These are phyloP conservation scores for Verticillium klebahnii DNA, from an alignment of 2,329 filamentous ascomycete genomes.

Conservation along the genomic window DNA sequence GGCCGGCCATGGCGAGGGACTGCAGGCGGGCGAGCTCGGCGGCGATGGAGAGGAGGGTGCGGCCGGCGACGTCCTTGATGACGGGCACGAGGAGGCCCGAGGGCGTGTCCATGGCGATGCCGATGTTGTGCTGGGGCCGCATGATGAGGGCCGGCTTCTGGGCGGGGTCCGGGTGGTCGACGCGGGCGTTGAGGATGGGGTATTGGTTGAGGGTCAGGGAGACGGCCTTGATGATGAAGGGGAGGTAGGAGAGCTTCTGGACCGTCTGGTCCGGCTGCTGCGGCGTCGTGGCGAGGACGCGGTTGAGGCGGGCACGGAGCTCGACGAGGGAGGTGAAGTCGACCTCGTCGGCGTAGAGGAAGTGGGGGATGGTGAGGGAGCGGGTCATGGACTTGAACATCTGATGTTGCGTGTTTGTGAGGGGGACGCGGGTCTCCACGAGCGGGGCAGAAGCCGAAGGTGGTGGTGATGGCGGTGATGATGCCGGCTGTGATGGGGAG, in stretches of 20 bases:
- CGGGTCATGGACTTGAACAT: slow-evolving; percentile 99
- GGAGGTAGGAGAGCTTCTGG: slow-evolving; percentile 78
- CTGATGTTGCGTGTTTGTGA: slow-evolving; percentile 77
- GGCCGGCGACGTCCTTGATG: slow-evolving; percentile 73
- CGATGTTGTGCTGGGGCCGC: slow-evolving; percentile 87
- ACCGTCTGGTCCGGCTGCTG: slow-evolving; percentile 39
- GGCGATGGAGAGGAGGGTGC: slow-evolving; percentile 75
- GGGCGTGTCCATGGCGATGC: slow-evolving; percentile 92
- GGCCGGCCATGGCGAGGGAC: slow-evolving; percentile 66
- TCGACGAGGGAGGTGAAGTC: slow-evolving; percentile 72
- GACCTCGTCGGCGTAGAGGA: slow-evolving; percentile 88
- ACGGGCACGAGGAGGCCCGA: slow-evolving; percentile 86
- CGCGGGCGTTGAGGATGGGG: slow-evolving; percentile 80
- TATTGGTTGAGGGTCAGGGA: slow-evolving; percentile 78
- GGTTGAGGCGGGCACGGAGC: slow-evolving; percentile 72
- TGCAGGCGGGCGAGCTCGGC: slow-evolving; percentile 72
- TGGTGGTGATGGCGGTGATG: slow-evolving; percentile 8
- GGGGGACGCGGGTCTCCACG: slow-evolving; percentile 60
- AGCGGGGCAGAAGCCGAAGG: slow-evolving; percentile 21
- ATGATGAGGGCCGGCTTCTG: slow-evolving; percentile 71
- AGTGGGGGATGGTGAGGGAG: slow-evolving; percentile 87
- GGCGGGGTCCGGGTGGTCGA: slow-evolving; percentile 48
- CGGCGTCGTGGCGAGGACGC: slow-evolving; percentile 43
- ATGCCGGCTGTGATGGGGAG: background rate
- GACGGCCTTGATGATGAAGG: slow-evolving; percentile 94